Conservation (phyloP, 352 stramenopile species). For the Pythium chondricola region DNA sequence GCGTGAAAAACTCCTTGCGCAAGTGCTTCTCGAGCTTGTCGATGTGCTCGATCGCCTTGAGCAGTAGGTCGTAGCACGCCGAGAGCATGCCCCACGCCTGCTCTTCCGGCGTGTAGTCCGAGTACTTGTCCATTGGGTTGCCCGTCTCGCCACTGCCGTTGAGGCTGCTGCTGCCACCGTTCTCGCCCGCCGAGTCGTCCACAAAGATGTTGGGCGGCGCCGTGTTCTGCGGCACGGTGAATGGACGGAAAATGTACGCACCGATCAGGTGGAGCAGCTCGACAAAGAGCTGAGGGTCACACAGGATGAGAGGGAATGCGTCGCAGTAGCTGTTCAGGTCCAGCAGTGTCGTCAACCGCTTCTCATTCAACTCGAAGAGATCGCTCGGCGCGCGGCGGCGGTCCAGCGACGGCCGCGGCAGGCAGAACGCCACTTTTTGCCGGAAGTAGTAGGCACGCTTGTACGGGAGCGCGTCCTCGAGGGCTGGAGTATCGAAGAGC, state of each 20-base stretch:
- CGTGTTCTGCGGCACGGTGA: constrained; percentile 36
- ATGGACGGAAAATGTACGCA: constrained; percentile 80
- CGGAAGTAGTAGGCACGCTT: constrained; percentile 82
- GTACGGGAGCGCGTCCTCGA: constrained; percentile 78
- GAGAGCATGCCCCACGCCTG: constrained; percentile 78
- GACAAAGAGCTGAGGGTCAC: constrained; percentile 74
- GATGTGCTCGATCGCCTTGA: constrained; percentile 85
- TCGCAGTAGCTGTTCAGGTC: constrained; percentile 86
- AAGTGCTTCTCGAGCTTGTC: constrained; percentile 86
- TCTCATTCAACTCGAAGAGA: constrained; percentile 83
- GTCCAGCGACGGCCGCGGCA: constrained; percentile 52
- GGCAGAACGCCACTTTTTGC: constrained; percentile 78
- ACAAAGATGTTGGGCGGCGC: constrained; percentile 78
- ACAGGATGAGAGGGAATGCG: constrained; percentile 71
- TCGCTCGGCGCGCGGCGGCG: constrained; percentile 33
- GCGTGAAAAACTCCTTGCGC: constrained; percentile 79
- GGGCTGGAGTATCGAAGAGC: constrained; percentile 68
- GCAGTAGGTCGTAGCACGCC: constrained; percentile 73
- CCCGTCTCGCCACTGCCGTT: constrained; percentile 27
- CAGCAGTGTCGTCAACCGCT: constrained; percentile 72
- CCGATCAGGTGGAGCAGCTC: constrained; percentile 77
- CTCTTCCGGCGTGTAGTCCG: constrained; percentile 77
- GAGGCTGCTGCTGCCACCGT: constrained; percentile 14
- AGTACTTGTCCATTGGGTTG: constrained; percentile 82
- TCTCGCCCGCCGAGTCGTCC: constrained; percentile 66